Base-by-base conservation (phyloP, 2,329 filamentous ascomycete genomes). In the Orbilia ellipsospora region DNA sequence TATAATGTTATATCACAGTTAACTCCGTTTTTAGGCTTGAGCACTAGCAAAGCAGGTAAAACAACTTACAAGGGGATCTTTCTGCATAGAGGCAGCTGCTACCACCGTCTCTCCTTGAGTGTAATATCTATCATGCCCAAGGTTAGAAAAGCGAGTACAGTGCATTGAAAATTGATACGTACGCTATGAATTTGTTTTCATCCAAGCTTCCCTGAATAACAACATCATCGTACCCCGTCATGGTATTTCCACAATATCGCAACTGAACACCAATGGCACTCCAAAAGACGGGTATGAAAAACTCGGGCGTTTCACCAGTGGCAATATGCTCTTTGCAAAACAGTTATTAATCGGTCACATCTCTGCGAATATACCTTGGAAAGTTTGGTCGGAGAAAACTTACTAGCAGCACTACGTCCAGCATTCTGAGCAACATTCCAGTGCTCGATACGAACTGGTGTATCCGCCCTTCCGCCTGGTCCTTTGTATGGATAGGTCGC, bases 371-470 rank as follows among this genome's bases (percentile, higher is more conserved):
- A 54, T 40, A 8, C 2, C n/a, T 6, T 23, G 13, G 5, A 23
- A n/a, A 23, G 23, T n/a, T 45, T 20, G 2, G 6, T 6, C 12
- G 13, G n/a, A n/a, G 20, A 40, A 2, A 10, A 55, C 72, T n/a
- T 59, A 75, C 72, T 75, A 15, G 93, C 95, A 0, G 91, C 94
- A 23, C 87, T 87, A 51, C 94, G 91, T 1, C 95, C 95, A 1
- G 92, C 86, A 80, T 98, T 97, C 81, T 98, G 95, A 3, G 95
- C 95, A 1, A 99, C 95, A 83, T 97, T 94, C 95, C 95, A 99
- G 82, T 99, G 95, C 85, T 99, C 95, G 81, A 98, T 97, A 77
- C 95, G 90, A 0, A 69, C 60, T 16, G 59, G 40, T 6, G 16
- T 87, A 86, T 52, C 86, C 86, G 77, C 92, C 15, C 90, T 87